These are phyloP conservation scores for Pyrenophora graminea DNA, from an alignment of 2,329 filamentous ascomycete genomes.

Conservation along the genomic window DNA sequence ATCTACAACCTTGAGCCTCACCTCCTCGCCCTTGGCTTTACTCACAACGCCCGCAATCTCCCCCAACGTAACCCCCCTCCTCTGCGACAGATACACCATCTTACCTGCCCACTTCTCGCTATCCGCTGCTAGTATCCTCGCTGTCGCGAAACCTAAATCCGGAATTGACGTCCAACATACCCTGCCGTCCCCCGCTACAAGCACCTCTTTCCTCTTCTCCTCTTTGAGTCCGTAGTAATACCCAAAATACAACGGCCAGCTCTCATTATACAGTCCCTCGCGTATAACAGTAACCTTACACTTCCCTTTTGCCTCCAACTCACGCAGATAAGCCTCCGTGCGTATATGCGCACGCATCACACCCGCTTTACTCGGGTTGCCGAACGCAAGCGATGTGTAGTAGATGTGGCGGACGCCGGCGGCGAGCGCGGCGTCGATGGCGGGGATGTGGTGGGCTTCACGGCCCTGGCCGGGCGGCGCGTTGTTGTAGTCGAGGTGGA, in stretches of 20 bases:
- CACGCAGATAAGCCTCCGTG: constrained; percentile 49
- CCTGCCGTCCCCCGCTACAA: constrained; percentile 49
- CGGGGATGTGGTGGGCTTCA: constrained; percentile 51
- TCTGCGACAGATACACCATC: constrained; percentile 48
- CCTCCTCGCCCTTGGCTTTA: constrained; percentile 29
- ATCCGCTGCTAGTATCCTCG: constrained; percentile 43
- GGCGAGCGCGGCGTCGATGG: constrained; percentile 49
- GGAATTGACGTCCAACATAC: constrained; percentile 52
- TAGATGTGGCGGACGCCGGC: constrained; percentile 52
- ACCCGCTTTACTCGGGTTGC: constrained; percentile 46
- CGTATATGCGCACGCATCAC: constrained; percentile 55
- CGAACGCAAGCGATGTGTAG: constrained; percentile 53
- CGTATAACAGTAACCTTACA: constrained; percentile 46
- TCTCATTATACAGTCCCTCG: constrained; percentile 54
- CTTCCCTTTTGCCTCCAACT: constrained; percentile 27
- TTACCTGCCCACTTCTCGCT: constrained; percentile 40
- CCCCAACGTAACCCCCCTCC: constrained; percentile 28
- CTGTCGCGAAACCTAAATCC: constrained; percentile 52
- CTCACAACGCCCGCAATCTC: constrained; percentile 41
- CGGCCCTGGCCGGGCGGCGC: constrained; percentile 49
- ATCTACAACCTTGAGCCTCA: constrained; percentile 44
- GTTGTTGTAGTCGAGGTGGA: constrained; percentile 51
- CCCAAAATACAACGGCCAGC: constrained; percentile 54
- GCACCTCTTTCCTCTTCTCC: constrained; percentile 45
- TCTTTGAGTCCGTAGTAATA: constrained; percentile 45